Base-by-base conservation (phyloP, 768 basidiomycete genomes). In the Mrakia frigida region DNA sequence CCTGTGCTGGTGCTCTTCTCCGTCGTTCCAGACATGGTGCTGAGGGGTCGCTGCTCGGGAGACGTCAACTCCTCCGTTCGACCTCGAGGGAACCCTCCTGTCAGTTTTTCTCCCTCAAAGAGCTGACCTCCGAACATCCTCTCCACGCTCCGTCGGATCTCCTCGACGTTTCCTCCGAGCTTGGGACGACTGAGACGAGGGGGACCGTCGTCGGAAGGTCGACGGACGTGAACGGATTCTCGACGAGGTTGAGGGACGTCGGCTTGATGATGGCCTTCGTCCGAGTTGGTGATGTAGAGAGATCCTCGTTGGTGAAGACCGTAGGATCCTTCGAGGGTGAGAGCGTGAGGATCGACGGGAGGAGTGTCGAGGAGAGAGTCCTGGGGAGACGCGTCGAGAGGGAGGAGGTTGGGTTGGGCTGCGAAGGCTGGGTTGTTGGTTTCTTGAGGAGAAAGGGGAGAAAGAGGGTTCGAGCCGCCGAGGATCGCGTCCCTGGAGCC, bases 401-500 rank as follows among this genome's bases (percentile, higher is more conserved):
- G 39, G 33, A 61, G 28, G 25, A 67, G 61, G 35, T 14, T 41
- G 16, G 72, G 33, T 2, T 56, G 25, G n/a, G 52, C 28, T 13
- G 60, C 28, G 14, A 53, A 52, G 21, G 28, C 16, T 23, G 25
- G 70, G n/a, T 70, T 70, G 70, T n/a, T 10, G 39, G 18, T 28
- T 23, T 50, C 18, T 0, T 50, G 50, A 35, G 11, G 70, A 31
- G 70, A 50, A 50, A 50, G 46, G n/a, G 70, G 67, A 43, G 67
- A 70, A 31, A 70, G 46, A 16, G 50, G 46, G 18, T 70, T 70
- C 28, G 70, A 70, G n/a, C 75, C 67, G 9, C 63, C 60, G 7
- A 76, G 39, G 60, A 76, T 76, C 31, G 72, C 76, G 31, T 77
- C 76, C 76, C 76, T 77, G 31, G 4, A 37, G 14, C 41, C 16